Evolutionary conservation across 2,329 filamentous ascomycete species (phyloP), one percentile per base, ranked within the genome.

Genomic region (Fusarium sp.): DNA sequence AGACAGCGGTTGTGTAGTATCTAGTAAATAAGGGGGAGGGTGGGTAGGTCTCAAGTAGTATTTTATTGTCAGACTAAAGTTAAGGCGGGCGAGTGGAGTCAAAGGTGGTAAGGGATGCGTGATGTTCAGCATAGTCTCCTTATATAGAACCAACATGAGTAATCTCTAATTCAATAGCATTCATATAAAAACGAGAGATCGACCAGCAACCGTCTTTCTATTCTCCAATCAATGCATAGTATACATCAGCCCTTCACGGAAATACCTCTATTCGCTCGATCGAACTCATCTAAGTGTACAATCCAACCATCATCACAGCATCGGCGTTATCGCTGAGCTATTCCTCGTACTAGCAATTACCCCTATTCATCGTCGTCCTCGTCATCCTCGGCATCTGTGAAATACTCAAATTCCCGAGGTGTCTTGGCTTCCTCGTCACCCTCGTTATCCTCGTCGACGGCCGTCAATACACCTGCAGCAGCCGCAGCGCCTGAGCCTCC

Each of bases 391-490:
- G 58, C 84, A 50, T 92, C 90, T 6, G 88, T 88, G 69, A 89
- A 88, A 75, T 95, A 93, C 59, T 94, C 90, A 76, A 95, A 95
- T 47, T 91, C 88, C 10, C 80, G 78, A 6, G 91, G 92, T 7
- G 86, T 75, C 34, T 83, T 79, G 2, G 91, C 91, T 73, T 94
- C 91, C 69, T 90, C 88, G 11, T 85, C 88, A 31, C 83, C 88
- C 61, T 92, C 90, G 9, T 83, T 87, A 70, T 94, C 91, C 76
- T 98, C 94, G 70, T 97, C 93, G 5, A 96, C 87, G 6, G 93
- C 90, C 5, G 91, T 97, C 68, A 97, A 79, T 2, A 96, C 91
- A 53, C 89, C 91, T 0, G 91, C 92, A 0, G 90, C 90, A 0
- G 90, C 89, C 0, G 88, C 88, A 15, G 91, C 88, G 47, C 90